Evolutionary conservation across 352 stramenopile species (phyloP), one percentile per base, ranked within the genome.

Genomic region (Plasmopara halstedii): DNA sequence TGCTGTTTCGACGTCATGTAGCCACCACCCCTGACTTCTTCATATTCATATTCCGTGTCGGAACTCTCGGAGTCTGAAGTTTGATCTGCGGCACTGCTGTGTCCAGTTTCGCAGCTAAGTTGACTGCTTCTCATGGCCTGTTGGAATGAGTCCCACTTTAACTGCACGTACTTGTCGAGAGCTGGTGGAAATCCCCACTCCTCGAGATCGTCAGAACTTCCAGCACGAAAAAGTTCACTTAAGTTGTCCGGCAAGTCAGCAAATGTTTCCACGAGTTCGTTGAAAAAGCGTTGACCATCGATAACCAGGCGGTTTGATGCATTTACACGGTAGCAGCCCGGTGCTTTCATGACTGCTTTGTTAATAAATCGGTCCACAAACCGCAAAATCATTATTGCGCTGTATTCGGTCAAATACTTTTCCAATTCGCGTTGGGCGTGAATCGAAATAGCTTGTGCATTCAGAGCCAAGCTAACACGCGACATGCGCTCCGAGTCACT

Each of bases 81-180:
- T 25, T 58, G 65, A 21, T 50, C 51, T 6, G 37, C 55, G 7
- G 35, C 49, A 7, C 48, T 56, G 13, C 26, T 58, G 25, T 47
- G 43, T 21, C 51, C 52, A 31, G 31, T 62, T 10, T 49, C 49
- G 25, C 43, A 52, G 8, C 21, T 63, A 5, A 55, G 50, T 8
- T 25, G 51, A 26, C 15, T 53, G 15, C 43, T 57, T 10, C 31
- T 29, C 35, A 53, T 42, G 6, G 46, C 39, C 37, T 29, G 25
- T 29, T 83, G 77, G 56, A 88, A 88, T 19, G 74, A 85, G 6
- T 77, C 61, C 77, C 77, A 88, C 52, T 88, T 88, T 46, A 88
- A 53, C 65, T 88, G 77, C 39, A 83, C 69, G 46, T 88, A 88
- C 35, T 65, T 69, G 22, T 88, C 66, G 9, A 88, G 60, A 13